Percentiles rank a stretch among this genome's conserved stretches.
phyloP scores from a whole-genome alignment of 345 rosid genomes.

The Laguncularia racemosa region DNA sequence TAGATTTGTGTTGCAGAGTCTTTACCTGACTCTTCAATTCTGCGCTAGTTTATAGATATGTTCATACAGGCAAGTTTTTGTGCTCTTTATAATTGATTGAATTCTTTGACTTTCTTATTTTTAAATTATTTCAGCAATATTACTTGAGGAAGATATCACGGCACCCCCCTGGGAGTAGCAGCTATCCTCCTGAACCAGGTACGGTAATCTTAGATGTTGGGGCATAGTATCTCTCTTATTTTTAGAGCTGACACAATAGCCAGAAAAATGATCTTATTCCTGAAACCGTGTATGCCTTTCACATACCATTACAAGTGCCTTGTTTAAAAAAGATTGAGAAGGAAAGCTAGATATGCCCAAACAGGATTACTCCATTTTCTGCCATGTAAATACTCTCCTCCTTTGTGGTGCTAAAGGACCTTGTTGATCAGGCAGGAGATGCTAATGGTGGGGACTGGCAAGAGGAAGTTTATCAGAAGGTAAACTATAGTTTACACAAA shows the following conservation, averaged over 20 bases:
- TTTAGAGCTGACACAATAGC: too few relatives aligned
- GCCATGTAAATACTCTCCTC: slow-evolving; percentile 5
- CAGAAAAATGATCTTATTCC: too few relatives aligned
- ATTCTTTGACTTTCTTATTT: slow-evolving; percentile 4
- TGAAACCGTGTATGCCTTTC: too few relatives aligned
- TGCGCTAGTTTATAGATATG: too few relatives aligned
- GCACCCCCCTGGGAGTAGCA: slow-evolving; percentile 28
- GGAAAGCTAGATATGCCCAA: too few relatives aligned
- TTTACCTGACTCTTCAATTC: too few relatives aligned
- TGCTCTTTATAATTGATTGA: background rate
- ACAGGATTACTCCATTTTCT: background rate
- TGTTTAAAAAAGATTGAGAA: too few relatives aligned
- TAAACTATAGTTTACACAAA: slow-evolving; percentile 10
- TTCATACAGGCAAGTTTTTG: too few relatives aligned
- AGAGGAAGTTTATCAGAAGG: slow-evolving; percentile 90
- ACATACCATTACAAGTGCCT: too few relatives aligned
- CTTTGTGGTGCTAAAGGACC: slow-evolving; percentile 67
- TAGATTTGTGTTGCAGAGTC: too few relatives aligned
- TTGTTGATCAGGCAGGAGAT: slow-evolving; percentile 64
- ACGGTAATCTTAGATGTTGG: background rate
- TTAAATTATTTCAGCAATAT: slow-evolving; percentile 44
- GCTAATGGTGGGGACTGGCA: slow-evolving; percentile 79
- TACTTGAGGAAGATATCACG: slow-evolving; percentile 81
- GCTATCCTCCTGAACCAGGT: slow-evolving; percentile 56
- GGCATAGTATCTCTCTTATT: too few relatives aligned